These are phyloP conservation scores for Parmelia sp. DNA, from an alignment of 495 filamentous ascomycete species.

Conservation along the genomic window DNA sequence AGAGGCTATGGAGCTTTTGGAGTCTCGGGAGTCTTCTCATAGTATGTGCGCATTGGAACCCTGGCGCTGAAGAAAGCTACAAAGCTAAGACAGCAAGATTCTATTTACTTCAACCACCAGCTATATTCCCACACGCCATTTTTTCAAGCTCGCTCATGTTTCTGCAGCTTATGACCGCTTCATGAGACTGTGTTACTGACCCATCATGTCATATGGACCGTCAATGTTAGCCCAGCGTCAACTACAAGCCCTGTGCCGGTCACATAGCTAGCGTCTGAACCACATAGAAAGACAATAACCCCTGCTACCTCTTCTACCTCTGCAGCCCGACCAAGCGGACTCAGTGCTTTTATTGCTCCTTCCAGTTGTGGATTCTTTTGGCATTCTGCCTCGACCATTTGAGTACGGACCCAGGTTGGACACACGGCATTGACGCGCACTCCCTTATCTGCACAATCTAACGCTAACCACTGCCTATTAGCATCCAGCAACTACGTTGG, in stretches of 20 bases:
- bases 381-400: slow-evolving; percentile 7
- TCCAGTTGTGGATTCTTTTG: background rate
- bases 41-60: no score
- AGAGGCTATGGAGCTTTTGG: no score
- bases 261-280: slow-evolving; percentile 13
- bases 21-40: no score
- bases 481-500: background rate
- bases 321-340: background rate
- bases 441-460: background rate
- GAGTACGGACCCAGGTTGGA: slow-evolving; percentile 17
- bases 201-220: background rate
- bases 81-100: no score
- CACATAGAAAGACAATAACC: slow-evolving; percentile 10
- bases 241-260: slow-evolving; percentile 12
- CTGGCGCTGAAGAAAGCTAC: no score
- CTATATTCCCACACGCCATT: no score
- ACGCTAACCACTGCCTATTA: background rate
- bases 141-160: no score
- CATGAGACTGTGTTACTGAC: no score
- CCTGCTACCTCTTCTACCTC: slow-evolving; percentile 14
- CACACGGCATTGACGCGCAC: slow-evolving; percentile 20
- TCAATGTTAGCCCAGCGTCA: slow-evolving; percentile 12
- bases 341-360: background rate
- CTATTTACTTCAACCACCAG: no score
- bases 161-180: no score